A percentile compares a stretch with the other conserved stretches of the same genome.
Conservation (phyloP, 192 early-diverging fungal species). For the Podila epigama region DNA sequence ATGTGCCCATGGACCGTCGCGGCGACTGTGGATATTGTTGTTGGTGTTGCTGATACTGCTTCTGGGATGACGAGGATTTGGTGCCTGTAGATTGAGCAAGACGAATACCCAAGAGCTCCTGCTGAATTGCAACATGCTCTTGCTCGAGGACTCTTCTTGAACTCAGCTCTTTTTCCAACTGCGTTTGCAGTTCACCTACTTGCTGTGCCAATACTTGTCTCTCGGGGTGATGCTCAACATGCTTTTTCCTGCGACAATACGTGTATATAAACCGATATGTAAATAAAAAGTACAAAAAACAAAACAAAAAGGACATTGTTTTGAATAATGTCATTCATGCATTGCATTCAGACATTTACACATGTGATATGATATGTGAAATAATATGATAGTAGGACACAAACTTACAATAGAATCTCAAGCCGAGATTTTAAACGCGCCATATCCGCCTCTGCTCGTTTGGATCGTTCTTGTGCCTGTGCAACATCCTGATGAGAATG, state of each 20-base stretch:
- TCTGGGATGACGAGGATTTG: background rate
- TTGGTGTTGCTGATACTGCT: background rate
- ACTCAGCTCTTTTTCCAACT: slow-evolving; percentile 14
- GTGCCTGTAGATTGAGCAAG: background rate
- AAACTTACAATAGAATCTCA: slow-evolving; percentile 23
- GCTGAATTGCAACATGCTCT: slow-evolving; percentile 15
- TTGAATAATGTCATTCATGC: background rate
- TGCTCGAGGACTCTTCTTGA: slow-evolving; percentile 20
- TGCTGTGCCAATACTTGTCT: slow-evolving; percentile 21
- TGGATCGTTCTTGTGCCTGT: slow-evolving; percentile 20
- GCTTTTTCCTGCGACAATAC: slow-evolving; percentile 13
- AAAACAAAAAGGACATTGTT: too few relatives aligned
- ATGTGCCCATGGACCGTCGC: background rate
- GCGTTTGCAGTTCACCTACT: slow-evolving; percentile 15
- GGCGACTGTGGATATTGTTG: background rate
- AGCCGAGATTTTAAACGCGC: slow-evolving; percentile 14
- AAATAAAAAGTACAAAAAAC: too few relatives aligned
- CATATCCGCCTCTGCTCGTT: slow-evolving; percentile 22
- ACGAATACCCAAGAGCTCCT: slow-evolving; percentile 6
- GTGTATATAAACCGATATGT: background rate
- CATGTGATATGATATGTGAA: background rate
- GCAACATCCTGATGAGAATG: slow-evolving; percentile 23
- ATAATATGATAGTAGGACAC: background rate
- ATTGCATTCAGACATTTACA: background rate
- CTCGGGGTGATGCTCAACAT: slow-evolving; percentile 42